Conservation (phyloP, 1,139 yeast genomes). For the Blastobotrys buckinghamii region DNA sequence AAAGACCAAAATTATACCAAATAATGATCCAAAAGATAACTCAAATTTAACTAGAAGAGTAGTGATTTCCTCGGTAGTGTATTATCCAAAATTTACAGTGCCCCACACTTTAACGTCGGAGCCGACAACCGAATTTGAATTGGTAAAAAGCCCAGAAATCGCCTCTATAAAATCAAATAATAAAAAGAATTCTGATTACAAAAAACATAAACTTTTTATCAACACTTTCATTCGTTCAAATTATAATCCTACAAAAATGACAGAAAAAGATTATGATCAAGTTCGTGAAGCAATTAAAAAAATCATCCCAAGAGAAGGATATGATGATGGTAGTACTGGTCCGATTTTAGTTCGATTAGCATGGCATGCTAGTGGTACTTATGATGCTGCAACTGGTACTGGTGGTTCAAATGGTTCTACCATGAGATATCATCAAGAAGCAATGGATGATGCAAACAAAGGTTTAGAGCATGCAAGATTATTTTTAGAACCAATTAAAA, state of each 20-base stretch:
- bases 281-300: conserved; percentile 76
- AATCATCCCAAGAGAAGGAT: conserved; percentile 66
- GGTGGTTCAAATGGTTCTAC: conserved; percentile 71
- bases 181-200: too few relatives aligned
- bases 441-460: conserved; percentile 50
- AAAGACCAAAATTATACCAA: conserved; percentile 1
- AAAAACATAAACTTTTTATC: conserved; percentile 1
- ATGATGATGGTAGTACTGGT: conserved; percentile 63
- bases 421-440: conserved; percentile 45
- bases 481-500: conserved; percentile 53
- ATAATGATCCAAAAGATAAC: background rate
- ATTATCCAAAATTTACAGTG: conserved; percentile 6
- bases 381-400: conserved; percentile 46
- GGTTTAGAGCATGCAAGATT: conserved; percentile 54
- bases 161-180: background rate
- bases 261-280: conserved; percentile 49
- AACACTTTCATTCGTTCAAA: conserved; percentile 3
- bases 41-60: background rate
- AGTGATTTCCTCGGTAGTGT: background rate
- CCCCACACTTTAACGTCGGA: conserved; percentile 6
- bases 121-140: conserved; percentile 3
- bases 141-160: background rate
- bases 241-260: background rate
- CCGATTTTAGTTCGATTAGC: conserved; percentile 60
- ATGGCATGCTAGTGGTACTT: conserved; percentile 70